A percentile compares a stretch with the other conserved stretches of the same genome.
phyloP scores from a whole-genome alignment of 108 stramenopile species.

The Aureococcus anophagefferens region DNA sequence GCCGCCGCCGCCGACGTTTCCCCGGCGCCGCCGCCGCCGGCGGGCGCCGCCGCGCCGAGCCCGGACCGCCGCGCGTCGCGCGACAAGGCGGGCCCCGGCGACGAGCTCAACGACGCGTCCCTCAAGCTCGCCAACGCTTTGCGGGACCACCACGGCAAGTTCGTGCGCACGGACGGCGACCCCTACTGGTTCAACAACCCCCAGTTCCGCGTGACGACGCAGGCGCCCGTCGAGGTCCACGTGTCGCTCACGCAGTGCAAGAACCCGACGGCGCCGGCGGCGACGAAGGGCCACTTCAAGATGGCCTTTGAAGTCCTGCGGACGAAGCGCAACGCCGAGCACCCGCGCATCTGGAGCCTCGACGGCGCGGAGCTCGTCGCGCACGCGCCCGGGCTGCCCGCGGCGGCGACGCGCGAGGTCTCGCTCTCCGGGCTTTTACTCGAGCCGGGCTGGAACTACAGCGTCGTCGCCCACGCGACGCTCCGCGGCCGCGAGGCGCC shows the following conservation, averaged over 20 bases:
- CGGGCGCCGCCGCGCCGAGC: no score
- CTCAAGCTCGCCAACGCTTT: no score
- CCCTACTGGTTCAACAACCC: conserved; percentile 55
- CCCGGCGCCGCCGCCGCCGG: no score
- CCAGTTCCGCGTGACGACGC: conserved; percentile 30
- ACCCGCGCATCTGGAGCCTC: neutral
- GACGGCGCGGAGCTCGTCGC: neutral
- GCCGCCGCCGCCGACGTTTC: no score
- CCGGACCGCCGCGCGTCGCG: no score
- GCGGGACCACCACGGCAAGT: no score
- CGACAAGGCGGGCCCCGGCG: no score
- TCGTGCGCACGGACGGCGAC: conserved; percentile 22
- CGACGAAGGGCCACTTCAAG: neutral
- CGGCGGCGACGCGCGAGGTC: conserved; percentile 16
- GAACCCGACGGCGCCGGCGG: no score
- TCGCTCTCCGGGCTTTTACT: conserved; percentile 20
- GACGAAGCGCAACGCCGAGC: neutral
- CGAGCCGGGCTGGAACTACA: conserved; percentile 34
- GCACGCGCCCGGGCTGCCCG: no score
- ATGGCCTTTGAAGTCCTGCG: conserved; percentile 28
- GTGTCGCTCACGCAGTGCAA: conserved; percentile 35
- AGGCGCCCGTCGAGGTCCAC: conserved; percentile 18
- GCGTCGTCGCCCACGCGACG: conserved; percentile 26
- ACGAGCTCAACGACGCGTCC: no score
- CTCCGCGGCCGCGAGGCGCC: conserved; percentile 33